A percentile compares a stretch with the other conserved stretches of the same genome.
These are phyloP conservation scores for Starmerella apis DNA, from an alignment of 805 yeast species.

Conservation along the genomic window DNA sequence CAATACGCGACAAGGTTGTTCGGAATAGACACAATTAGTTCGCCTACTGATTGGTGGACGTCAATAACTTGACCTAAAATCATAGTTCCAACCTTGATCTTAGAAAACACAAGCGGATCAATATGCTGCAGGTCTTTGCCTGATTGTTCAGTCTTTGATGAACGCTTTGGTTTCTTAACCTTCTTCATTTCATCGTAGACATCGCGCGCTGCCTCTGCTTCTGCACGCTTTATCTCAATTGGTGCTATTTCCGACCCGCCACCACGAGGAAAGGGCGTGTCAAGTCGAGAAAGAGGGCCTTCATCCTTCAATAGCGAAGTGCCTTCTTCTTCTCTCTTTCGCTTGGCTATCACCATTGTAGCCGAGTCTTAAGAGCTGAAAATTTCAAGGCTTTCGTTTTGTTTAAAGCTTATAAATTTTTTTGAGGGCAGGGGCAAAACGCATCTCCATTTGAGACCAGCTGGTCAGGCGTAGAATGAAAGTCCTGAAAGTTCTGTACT, in stretches of 20 bases:
- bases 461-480: no score
- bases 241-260: conserved; percentile 71
- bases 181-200: conserved; percentile 33
- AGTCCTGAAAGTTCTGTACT: no score
- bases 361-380: conserved; percentile 1
- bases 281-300: conserved; percentile 8
- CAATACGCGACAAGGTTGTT: conserved; percentile 68
- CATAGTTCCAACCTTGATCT: conserved; percentile 56
- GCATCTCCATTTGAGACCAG: not conserved
- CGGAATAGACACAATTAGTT: conserved; percentile 60
- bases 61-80: conserved; percentile 67
- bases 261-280: conserved; percentile 74
- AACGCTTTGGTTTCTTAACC: conserved; percentile 32
- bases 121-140: conserved; percentile 34
- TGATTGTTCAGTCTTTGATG: conserved; percentile 31
- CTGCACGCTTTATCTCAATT: conserved; percentile 80
- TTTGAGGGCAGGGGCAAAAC: conserved; percentile 14
- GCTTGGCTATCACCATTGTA: conserved; percentile 9
- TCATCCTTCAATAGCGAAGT: conserved; percentile 16
- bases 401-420: conserved; percentile 12
- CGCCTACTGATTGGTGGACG: conserved; percentile 43
- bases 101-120: conserved; percentile 53
- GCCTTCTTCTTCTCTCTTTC: conserved; percentile 17
- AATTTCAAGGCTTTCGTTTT: not conserved
- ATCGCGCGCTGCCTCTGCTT: conserved; percentile 85